Percentiles rank a stretch among this genome's conserved stretches.
Evolutionary conservation across 164 flowering plant genomes (phyloP).

Genomic region (Cinnamomum chago): DNA sequence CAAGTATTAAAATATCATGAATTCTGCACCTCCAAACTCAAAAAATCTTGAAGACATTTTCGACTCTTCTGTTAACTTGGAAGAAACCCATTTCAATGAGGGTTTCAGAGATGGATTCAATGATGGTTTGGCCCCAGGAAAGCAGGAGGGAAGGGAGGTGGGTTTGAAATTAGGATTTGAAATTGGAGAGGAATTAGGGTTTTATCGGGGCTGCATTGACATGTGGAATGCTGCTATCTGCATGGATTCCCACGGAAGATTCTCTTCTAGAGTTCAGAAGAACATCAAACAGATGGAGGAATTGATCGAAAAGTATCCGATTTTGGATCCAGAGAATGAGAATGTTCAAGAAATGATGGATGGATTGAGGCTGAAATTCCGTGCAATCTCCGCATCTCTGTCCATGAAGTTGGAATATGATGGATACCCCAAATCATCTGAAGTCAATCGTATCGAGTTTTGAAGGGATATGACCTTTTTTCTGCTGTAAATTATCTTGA

Average conservation of each 20-base stretch:
- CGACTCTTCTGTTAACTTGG: constrained; percentile 49
- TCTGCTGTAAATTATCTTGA: background rate
- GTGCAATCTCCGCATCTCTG: constrained; percentile 49
- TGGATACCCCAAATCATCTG: constrained; percentile 43
- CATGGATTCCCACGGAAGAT: constrained; percentile 29
- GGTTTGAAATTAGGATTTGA: constrained; percentile 70
- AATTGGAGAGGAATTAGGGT: constrained; percentile 72
- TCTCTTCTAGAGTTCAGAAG: constrained; percentile 55
- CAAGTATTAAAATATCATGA: constrained; percentile 7
- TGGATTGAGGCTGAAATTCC: constrained; percentile 60
- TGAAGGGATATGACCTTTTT: constrained; percentile 21
- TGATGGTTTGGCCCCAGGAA: constrained; percentile 51
- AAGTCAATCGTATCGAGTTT: constrained; percentile 34
- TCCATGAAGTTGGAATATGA: constrained; percentile 56
- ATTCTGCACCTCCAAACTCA: constrained; percentile 13
- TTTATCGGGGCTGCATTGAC: constrained; percentile 63
- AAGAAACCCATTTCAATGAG: constrained; percentile 51
- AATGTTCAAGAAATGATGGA: constrained; percentile 51
- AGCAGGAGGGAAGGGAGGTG: constrained; percentile 55
- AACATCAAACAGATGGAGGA: constrained; percentile 53
- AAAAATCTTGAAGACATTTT: constrained; percentile 46
- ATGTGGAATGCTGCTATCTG: constrained; percentile 55
- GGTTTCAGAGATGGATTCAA: constrained; percentile 58
- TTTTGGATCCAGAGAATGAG: constrained; percentile 65
- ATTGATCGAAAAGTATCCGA: constrained; percentile 47